A percentile compares a stretch with the other conserved stretches of the same genome.
These are phyloP conservation scores for Trichomonascaceae sp. DNA, from an alignment of 1,139 yeast genomes.

Conservation along the genomic window DNA sequence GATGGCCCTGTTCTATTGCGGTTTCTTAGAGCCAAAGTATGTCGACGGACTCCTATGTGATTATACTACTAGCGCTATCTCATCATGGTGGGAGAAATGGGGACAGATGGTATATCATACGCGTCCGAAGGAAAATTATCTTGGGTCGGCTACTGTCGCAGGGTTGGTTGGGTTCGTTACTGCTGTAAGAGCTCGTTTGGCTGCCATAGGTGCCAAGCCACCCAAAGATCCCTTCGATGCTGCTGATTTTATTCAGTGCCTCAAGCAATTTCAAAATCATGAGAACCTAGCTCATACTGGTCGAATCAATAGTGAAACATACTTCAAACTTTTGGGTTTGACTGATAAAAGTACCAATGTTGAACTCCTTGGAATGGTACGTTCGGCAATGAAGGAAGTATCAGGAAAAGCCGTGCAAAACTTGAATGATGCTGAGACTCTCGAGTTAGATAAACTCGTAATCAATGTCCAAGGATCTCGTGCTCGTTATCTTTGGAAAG, in stretches of 20 bases:
- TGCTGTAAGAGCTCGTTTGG: conserved; percentile 60
- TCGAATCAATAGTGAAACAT: conserved; percentile 57
- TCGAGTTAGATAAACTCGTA: conserved; percentile 43
- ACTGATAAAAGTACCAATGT: conserved; percentile 47
- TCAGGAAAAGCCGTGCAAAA: conserved; percentile 39
- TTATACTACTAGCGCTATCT: conserved; percentile 64
- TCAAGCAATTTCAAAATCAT: conserved; percentile 64
- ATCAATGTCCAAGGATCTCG: conserved; percentile 41
- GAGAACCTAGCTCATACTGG: conserved; percentile 52
- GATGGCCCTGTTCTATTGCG: conserved; percentile 70
- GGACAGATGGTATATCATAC: conserved; percentile 57
- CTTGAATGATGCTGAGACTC: conserved; percentile 45
- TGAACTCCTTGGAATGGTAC: conserved; percentile 61
- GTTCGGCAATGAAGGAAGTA: conserved; percentile 68
- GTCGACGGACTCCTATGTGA: conserved; percentile 84
- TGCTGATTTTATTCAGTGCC: conserved; percentile 54
- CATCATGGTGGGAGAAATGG: conserved; percentile 75
- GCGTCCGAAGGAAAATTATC: conserved; percentile 47
- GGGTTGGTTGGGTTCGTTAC: conserved; percentile 62
- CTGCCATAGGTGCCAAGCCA: conserved; percentile 54
- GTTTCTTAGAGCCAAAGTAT: conserved; percentile 56
- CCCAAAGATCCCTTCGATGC: conserved; percentile 87
- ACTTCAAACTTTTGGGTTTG: conserved; percentile 51
- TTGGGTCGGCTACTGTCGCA: conserved; percentile 63
- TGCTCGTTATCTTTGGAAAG: conserved; percentile 46